Evolutionary conservation across 31 red algal species (phyloP).

Genomic region (Asparagopsis taxiformis): DNA sequence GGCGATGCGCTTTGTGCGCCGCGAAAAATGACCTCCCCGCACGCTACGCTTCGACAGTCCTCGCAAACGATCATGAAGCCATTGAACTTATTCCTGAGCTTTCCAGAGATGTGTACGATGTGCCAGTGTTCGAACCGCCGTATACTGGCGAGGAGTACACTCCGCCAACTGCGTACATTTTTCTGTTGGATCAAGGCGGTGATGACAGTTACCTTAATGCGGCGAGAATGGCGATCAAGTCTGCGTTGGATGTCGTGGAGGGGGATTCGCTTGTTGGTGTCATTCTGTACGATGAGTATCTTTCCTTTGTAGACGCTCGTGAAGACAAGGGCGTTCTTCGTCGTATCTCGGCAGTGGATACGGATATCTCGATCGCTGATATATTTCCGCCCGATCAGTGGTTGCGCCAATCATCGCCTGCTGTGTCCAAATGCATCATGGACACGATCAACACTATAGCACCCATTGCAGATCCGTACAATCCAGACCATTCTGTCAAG

Average conservation of each 20-base stretch:
- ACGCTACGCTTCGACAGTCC: conserved; percentile 29
- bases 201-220: conserved; percentile 46
- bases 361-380: conserved; percentile 12
- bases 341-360: conserved; percentile 16
- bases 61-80: conserved; percentile 16
- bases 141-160: conserved; percentile 1
- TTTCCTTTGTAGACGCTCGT: conserved; percentile 45
- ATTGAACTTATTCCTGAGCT: conserved; percentile 46
- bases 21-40: conserved; percentile 28
- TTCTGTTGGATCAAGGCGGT: conserved; percentile 46
- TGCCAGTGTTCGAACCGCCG: conserved; percentile 32
- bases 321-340: conserved; percentile 15
- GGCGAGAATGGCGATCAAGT: conserved; percentile 32
- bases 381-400: conserved; percentile 59
- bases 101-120: conserved; percentile 43
- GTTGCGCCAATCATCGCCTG: conserved; percentile 22
- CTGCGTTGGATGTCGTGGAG: conserved; percentile 40
- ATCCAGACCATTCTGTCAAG: not conserved
- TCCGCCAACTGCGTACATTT: conserved; percentile 50
- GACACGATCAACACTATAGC: not conserved
- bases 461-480: not conserved
- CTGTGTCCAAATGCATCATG: conserved; percentile 1
- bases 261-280: conserved; percentile 33
- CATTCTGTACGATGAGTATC: conserved; percentile 37
- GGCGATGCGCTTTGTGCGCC: conserved; percentile 41